Percentiles rank a stretch among this genome's conserved stretches.
phyloP scores from a whole-genome alignment of 305 asterid genomes.

The Fraxinus floribunda region DNA sequence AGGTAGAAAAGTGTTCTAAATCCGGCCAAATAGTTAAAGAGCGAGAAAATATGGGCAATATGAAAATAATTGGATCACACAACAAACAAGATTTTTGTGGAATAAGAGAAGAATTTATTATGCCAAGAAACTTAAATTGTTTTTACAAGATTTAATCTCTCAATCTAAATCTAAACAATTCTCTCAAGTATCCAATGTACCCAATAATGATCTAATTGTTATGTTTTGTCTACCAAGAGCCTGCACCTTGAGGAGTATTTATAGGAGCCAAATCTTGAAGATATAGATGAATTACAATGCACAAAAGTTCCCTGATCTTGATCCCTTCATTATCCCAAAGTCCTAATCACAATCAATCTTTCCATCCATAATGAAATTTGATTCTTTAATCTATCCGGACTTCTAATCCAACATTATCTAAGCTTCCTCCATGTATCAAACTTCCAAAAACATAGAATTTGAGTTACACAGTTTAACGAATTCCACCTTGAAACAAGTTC shows the following conservation, averaged over 20 bases:
- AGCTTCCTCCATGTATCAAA: background rate
- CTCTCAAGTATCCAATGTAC: background rate
- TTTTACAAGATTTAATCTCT: background rate
- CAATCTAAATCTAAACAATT: too few relatives aligned
- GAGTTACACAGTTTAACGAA: background rate
- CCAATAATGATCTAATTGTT: background rate
- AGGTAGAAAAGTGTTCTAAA: background rate
- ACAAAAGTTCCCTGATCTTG: background rate
- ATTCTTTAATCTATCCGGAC: background rate
- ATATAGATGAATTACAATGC: background rate
- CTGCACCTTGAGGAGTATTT: background rate
- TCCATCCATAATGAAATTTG: background rate
- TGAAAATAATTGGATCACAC: background rate
- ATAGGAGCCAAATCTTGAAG: too few relatives aligned
- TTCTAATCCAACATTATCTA: background rate
- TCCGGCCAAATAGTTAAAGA: background rate
- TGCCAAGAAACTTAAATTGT: background rate
- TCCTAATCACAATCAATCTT: background rate
- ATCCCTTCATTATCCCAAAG: background rate
- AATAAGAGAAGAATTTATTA: too few relatives aligned
- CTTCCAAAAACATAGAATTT: background rate
- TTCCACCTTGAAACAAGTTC: background rate
- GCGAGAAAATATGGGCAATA: background rate
- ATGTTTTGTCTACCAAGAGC: background rate
- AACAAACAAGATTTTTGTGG: background rate